Conservation (phyloP, 805 yeast genomes). For the Ogataea methylovora region DNA sequence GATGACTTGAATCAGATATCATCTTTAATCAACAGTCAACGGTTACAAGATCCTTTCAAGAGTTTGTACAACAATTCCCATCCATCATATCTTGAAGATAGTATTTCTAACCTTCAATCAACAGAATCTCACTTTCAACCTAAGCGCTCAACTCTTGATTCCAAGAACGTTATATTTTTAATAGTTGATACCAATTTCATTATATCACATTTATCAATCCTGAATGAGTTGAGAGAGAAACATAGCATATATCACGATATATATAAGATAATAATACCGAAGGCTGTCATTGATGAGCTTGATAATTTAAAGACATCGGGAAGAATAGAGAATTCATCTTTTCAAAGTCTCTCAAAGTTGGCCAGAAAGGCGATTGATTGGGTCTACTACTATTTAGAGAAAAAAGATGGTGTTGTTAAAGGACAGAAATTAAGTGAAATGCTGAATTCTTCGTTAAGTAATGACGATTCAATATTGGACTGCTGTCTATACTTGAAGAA, state of each 20-base stretch:
- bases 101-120: too few species aligned
- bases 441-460: conserved; percentile 34
- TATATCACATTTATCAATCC: conserved; percentile 53
- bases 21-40: too few species aligned
- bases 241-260: conserved; percentile 34
- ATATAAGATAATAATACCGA: conserved; percentile 54
- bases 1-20: too few species aligned
- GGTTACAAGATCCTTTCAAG: too few species aligned
- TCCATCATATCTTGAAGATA: too few species aligned
- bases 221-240: conserved; percentile 43
- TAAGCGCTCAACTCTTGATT: neutral
- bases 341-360: conserved; percentile 27
- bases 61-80: too few species aligned
- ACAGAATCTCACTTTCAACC: neutral
- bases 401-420: conserved; percentile 37
- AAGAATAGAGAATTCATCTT: too few species aligned
- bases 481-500: conserved; percentile 63
- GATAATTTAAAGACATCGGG: conserved; percentile 65
- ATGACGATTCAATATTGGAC: conserved; percentile 83
- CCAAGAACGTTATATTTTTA: conserved; percentile 24
- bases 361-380: conserved; percentile 72
- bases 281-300: conserved; percentile 64
- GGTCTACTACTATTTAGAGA: conserved; percentile 58
- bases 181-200: conserved; percentile 83
- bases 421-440: conserved; percentile 60